Percentiles rank a stretch among this genome's conserved stretches.
phyloP scores from a whole-genome alignment of 2,329 filamentous ascomycete species.

The Paecilomyces dactylethromorphus region DNA sequence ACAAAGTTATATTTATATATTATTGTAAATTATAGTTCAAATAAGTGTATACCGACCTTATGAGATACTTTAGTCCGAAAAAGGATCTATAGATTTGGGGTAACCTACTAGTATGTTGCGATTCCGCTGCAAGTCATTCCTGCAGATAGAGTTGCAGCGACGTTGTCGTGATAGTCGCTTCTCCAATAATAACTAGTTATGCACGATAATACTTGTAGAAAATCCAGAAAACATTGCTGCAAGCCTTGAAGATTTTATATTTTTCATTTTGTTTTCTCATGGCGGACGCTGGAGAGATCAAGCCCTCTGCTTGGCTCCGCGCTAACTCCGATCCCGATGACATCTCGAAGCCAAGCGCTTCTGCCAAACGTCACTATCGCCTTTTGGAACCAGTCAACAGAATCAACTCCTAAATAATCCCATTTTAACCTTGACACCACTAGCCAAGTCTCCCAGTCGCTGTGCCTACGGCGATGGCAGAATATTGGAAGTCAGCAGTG shows the following conservation, averaged over 20 bases:
- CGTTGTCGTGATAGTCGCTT: no score
- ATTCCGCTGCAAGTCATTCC: no score
- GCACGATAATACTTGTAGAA: neutral
- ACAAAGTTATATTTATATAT: no score
- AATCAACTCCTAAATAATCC: neutral
- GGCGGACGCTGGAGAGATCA: neutral
- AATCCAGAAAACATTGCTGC: neutral
- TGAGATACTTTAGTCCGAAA: no score
- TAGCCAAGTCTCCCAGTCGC: neutral
- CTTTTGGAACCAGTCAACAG: neutral
- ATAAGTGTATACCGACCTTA: neutral
- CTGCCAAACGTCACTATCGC: neutral
- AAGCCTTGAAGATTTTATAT: neutral
- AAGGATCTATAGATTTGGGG: no score
- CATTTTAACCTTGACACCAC: neutral
- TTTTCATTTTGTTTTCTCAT: neutral
- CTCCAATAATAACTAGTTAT: no score
- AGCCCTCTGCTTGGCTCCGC: neutral
- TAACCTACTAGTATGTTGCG: no score
- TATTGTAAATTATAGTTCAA: no score
- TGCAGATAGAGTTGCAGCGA: no score
- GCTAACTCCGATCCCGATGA: constrained; percentile 2
- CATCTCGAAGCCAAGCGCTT: neutral
- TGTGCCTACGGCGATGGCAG: constrained; percentile 59
- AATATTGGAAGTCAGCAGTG: constrained; percentile 96